phyloP scores from a whole-genome alignment of 345 rosid genomes.

The Ceriops tagal region DNA sequence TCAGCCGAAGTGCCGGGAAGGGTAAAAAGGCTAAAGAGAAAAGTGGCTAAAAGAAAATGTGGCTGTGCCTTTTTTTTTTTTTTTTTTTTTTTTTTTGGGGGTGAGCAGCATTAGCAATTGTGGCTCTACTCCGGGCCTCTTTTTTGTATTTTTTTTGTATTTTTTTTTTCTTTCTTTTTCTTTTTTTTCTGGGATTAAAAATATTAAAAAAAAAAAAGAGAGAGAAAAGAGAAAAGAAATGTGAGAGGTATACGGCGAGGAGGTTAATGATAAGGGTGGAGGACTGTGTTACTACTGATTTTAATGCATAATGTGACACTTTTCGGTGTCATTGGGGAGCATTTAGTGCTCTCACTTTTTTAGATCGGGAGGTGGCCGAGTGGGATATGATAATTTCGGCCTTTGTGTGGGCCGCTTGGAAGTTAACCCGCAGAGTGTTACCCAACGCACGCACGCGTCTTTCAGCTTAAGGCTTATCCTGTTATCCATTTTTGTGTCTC shows the following conservation, averaged over 20 bases:
- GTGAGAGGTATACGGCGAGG: no score
- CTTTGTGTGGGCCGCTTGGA: constrained; percentile 4
- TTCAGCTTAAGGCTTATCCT: constrained; percentile 19
- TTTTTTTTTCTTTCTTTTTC: no score
- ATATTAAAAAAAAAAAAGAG: no score
- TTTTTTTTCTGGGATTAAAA: no score
- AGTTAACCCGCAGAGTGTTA: constrained; percentile 8
- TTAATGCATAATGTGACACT: constrained; percentile 2
- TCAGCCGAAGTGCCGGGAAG: no score
- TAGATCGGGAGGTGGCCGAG: not conserved
- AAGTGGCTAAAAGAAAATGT: no score
- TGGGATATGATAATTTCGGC: no score
- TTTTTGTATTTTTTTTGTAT: no score
- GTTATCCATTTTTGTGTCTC: constrained; percentile 21
- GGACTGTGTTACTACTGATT: constrained; percentile 4
- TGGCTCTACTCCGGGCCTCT: not conserved
- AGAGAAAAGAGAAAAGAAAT: not conserved
- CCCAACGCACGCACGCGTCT: constrained; percentile 13
- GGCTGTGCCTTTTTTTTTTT: no score
- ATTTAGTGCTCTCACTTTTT: constrained; percentile 1
- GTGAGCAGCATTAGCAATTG: not conserved
- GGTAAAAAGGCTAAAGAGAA: no score
- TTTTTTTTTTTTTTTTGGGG: no score
- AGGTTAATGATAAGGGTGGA: not conserved
- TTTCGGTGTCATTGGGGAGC: not conserved